phyloP scores from a whole-genome alignment of 2,329 filamentous ascomycete species.

The Tolypocladium endophyticum region DNA sequence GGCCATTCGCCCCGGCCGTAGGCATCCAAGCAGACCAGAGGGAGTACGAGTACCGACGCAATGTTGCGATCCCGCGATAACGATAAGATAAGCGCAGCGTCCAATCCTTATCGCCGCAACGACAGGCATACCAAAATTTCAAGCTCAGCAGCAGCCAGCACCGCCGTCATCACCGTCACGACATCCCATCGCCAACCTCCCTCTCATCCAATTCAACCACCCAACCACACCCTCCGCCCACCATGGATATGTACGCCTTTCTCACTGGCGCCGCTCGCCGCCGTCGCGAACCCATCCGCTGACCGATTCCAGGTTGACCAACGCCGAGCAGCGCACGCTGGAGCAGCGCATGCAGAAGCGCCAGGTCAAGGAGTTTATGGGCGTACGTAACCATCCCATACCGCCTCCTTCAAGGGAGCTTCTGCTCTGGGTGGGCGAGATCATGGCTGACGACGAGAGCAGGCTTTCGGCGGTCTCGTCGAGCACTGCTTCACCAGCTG shows the following conservation, averaged over 20 bases:
- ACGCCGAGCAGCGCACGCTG: slow-evolving; percentile 82
- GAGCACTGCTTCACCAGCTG: slow-evolving; percentile 94
- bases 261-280: not conserved
- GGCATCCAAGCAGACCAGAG: not conserved
- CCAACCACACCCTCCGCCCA: not conserved
- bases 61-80: slow-evolving; percentile 2
- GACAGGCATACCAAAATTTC: slow-evolving; percentile 16
- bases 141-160: slow-evolving; percentile 1
- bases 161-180: slow-evolving; percentile 1
- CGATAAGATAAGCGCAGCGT: not conserved
- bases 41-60: not conserved
- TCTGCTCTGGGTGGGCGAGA: accelerated
- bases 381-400: slow-evolving; percentile 47
- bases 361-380: slow-evolving; percentile 99
- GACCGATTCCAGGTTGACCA: slow-evolving; percentile 44
- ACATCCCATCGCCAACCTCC: not conserved
- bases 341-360: slow-evolving; percentile 92
- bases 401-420: not conserved
- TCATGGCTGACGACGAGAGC: not conserved
- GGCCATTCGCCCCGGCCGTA: not conserved
- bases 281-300: not conserved
- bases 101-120: not conserved
- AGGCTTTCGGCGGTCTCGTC: slow-evolving; percentile 37
- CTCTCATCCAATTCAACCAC: not conserved
- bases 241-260: slow-evolving; percentile 8